These are phyloP conservation scores for Colletotrichum paranaense DNA, from an alignment of 2,329 filamentous ascomycete genomes.

Conservation along the genomic window DNA sequence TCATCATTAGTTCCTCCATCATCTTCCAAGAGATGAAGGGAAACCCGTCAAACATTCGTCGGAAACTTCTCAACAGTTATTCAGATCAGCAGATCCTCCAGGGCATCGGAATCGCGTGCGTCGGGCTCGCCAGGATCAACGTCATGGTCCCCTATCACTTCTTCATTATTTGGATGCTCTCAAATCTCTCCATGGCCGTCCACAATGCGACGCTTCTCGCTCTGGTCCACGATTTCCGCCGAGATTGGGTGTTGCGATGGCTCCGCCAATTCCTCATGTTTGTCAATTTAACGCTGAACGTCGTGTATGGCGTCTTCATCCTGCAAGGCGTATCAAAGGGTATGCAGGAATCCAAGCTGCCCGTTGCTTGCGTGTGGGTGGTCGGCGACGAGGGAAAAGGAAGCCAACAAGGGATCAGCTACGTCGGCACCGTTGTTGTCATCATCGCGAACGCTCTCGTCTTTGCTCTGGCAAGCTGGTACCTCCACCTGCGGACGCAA, in stretches of 20 bases:
- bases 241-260: slow-evolving; percentile 76
- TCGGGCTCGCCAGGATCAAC: slow-evolving; percentile 70
- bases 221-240: slow-evolving; percentile 72
- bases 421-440: slow-evolving; percentile 70
- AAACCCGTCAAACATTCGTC: slow-evolving; percentile 63
- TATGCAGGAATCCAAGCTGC: slow-evolving; percentile 62
- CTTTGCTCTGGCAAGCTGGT: slow-evolving; percentile 72
- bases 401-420: slow-evolving; percentile 55
- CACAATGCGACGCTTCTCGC: slow-evolving; percentile 75
- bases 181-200: slow-evolving; percentile 71
- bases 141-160: slow-evolving; percentile 75
- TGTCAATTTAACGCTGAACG: slow-evolving; percentile 69
- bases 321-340: slow-evolving; percentile 64
- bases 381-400: slow-evolving; percentile 47
- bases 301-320: slow-evolving; percentile 66
- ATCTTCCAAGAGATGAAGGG: slow-evolving; percentile 64
- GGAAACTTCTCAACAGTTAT: slow-evolving; percentile 73
- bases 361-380: slow-evolving; percentile 71
- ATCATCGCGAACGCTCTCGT: slow-evolving; percentile 69
- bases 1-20: slow-evolving; percentile 66
- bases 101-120: slow-evolving; percentile 74
- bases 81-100: slow-evolving; percentile 77
- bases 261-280: slow-evolving; percentile 75
- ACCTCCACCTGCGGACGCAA: slow-evolving; percentile 66
- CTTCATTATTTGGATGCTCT: slow-evolving; percentile 77